Percentiles rank a stretch among this genome's conserved stretches.
Conservation (phyloP, 2,329 filamentous ascomycete species). For the Furcasterigmium sp. region DNA sequence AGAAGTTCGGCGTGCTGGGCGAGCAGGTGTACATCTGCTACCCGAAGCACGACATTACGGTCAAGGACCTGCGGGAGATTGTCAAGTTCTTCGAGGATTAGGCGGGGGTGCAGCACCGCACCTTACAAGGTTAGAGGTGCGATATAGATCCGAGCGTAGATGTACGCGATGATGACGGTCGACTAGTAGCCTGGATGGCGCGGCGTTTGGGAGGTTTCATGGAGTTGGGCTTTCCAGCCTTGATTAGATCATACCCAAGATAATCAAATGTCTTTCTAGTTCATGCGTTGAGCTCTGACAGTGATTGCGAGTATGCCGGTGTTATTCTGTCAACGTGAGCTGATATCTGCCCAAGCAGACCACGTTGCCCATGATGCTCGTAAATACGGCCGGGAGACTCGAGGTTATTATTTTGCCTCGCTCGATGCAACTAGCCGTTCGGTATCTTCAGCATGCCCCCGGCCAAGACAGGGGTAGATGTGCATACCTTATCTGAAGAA, state of each 20-base stretch:
- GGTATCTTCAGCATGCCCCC: no score
- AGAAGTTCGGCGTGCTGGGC: constrained; percentile 81
- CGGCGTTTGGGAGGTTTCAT: neutral
- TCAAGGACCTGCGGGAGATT: constrained; percentile 77
- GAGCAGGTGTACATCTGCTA: constrained; percentile 89
- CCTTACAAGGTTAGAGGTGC: no score
- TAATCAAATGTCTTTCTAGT: neutral
- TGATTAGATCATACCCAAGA: neutral
- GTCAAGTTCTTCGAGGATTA: constrained; percentile 77
- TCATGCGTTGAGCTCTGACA: no score
- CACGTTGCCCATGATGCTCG: no score
- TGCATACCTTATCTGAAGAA: no score
- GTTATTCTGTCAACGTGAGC: neutral
- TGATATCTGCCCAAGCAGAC: no score
- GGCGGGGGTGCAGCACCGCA: neutral
- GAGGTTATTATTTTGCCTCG: no score
- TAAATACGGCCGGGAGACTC: no score
- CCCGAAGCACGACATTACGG: constrained; percentile 77
- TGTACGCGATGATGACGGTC: neutral
- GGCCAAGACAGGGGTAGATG: no score
- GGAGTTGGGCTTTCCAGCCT: neutral
- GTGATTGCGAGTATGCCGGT: neutral
- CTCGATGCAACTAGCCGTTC: no score
- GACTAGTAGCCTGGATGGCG: neutral
- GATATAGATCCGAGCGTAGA: neutral